These are phyloP conservation scores for Moniliella sp. DNA, from an alignment of 1,284 basidiomycete species.

Conservation along the genomic window DNA sequence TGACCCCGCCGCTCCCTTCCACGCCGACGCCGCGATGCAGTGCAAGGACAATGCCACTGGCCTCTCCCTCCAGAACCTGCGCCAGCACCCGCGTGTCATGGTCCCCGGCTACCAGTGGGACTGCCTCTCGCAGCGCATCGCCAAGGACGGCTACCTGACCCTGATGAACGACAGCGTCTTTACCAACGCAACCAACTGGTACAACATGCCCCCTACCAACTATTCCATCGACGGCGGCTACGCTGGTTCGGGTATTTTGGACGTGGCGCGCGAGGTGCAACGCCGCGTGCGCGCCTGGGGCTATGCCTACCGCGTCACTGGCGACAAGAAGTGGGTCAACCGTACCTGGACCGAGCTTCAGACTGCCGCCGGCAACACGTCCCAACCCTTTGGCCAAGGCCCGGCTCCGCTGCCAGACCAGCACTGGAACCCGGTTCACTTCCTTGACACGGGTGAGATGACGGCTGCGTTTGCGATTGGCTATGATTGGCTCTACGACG, in stretches of 20 bases:
- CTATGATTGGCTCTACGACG: constrained; percentile 79
- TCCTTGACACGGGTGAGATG: constrained; percentile 81
- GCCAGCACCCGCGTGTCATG: constrained; percentile 68
- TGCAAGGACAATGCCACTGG: background rate
- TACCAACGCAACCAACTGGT: constrained; percentile 56
- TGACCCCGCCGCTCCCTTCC: constrained; percentile 15
- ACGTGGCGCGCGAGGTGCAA: constrained; percentile 72
- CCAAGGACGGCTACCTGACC: constrained; percentile 61
- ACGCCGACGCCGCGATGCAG: constrained; percentile 1
- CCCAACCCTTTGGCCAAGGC: constrained; percentile 43
- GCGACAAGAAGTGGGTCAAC: constrained; percentile 71
- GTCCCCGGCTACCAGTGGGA: constrained; percentile 80
- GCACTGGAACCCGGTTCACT: constrained; percentile 76
- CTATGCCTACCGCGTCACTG: constrained; percentile 73
- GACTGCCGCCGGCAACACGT: constrained; percentile 28
- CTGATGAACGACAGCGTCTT: constrained; percentile 81
- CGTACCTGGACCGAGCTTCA: constrained; percentile 58
- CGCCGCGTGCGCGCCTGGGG: constrained; percentile 72
- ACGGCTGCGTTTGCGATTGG: constrained; percentile 46
- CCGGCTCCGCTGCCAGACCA: too few species aligned
- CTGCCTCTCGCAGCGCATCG: constrained; percentile 55
- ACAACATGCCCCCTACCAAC: constrained; percentile 41
- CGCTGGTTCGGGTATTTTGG: constrained; percentile 62
- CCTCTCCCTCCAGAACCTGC: constrained; percentile 37
- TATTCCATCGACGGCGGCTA: constrained; percentile 51